Conservation (phyloP, 139 green algal species). For the Ettlia oleoabundans region DNA sequence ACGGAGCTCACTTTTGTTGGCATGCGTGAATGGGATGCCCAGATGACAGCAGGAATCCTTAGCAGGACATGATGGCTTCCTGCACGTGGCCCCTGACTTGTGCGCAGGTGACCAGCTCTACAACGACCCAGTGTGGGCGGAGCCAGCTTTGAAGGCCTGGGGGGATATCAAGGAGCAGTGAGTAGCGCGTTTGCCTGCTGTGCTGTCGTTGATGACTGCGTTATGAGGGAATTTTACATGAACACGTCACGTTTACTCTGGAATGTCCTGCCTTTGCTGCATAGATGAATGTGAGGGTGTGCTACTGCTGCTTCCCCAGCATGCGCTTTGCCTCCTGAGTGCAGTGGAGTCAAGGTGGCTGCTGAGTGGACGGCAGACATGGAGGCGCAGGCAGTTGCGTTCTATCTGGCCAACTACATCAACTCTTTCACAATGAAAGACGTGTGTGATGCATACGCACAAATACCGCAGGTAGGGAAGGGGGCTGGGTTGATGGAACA, state of each 20-base stretch:
- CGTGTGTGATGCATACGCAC: slow-evolving; percentile 4
- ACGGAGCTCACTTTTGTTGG: too few relatives aligned
- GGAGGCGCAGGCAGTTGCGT: slow-evolving; percentile 19
- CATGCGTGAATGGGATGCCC: too few relatives aligned
- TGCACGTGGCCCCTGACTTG: too few relatives aligned
- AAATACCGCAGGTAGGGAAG: neutral
- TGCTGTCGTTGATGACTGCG: neutral
- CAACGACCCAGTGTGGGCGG: slow-evolving; percentile 47
- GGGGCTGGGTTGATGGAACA: too few relatives aligned
- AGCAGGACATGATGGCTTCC: too few relatives aligned
- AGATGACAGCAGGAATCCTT: too few relatives aligned
- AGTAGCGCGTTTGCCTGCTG: slow-evolving; percentile 11
- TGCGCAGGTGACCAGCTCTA: slow-evolving; percentile 59
- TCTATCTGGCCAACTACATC: slow-evolving; percentile 53
- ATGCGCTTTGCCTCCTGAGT: too few relatives aligned
- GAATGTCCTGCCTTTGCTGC: too few relatives aligned
- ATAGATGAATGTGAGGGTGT: too few relatives aligned
- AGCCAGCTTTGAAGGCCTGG: slow-evolving; percentile 18
- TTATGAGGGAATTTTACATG: too few relatives aligned
- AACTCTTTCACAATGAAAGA: slow-evolving; percentile 22
- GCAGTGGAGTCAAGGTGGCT: slow-evolving; percentile 24
- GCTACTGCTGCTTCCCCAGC: too few relatives aligned
- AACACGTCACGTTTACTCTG: too few relatives aligned
- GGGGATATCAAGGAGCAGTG: neutral
- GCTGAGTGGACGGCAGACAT: slow-evolving; percentile 29